Conservation (phyloP, 139 green algal species). For the Chlorella sp. region DNA sequence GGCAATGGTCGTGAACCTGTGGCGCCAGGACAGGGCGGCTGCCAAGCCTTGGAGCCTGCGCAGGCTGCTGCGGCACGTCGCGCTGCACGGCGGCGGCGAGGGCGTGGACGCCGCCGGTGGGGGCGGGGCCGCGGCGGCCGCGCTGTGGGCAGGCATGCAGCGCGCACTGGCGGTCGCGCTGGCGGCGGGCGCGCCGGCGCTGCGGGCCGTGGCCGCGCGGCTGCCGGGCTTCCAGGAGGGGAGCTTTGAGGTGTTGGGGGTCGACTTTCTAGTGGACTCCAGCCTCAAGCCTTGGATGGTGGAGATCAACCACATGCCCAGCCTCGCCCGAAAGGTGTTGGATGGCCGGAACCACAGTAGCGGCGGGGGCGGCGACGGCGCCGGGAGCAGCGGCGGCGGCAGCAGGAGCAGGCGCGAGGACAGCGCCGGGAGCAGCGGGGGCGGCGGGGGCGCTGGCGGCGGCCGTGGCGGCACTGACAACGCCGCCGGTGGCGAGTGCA, state of each 20-base stretch:
- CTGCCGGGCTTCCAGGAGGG: conserved; percentile 15
- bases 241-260: conserved; percentile 63
- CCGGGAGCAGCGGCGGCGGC: not conserved
- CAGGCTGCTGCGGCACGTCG: conserved; percentile 49
- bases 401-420: not conserved
- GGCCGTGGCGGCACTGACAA: conserved; percentile 1
- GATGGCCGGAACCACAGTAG: not conserved
- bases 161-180: conserved; percentile 23
- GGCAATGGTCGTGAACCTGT: conserved; percentile 72
- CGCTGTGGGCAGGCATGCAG: conserved; percentile 42
- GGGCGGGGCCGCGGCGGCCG: conserved; percentile 23
- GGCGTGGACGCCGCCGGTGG: not conserved
- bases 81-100: not conserved
- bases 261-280: conserved; percentile 76
- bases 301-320: conserved; percentile 75
- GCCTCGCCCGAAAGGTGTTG: conserved; percentile 56
- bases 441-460: not conserved
- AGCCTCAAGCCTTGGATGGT: conserved; percentile 62
- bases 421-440: not conserved
- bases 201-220: not conserved
- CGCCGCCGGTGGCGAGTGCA: not conserved
- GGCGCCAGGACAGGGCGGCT: conserved; percentile 52
- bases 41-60: conserved; percentile 58
- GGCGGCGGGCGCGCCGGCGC: conserved; percentile 33
- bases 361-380: not conserved